Percentiles rank a stretch among this genome's conserved stretches.
phyloP scores from a whole-genome alignment of 768 basidiomycete species.

The Boletus sensibilis region DNA sequence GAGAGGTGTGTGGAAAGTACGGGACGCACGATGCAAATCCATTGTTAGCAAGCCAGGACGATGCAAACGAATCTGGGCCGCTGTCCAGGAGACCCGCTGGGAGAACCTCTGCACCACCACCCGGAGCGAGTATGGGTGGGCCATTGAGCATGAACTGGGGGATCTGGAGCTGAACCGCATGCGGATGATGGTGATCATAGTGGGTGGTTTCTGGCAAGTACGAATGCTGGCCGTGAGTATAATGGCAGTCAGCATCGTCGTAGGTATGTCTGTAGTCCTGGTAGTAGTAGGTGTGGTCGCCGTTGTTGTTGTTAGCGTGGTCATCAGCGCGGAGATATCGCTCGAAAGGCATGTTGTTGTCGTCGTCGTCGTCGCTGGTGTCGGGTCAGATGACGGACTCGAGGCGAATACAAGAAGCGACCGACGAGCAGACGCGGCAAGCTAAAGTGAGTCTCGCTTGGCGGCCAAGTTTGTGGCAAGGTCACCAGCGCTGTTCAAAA shows the following conservation, averaged over 20 bases:
- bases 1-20: neutral
- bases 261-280: conserved; percentile 12
- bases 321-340: conserved; percentile 37
- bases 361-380: conserved; percentile 1
- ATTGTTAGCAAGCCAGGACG: conserved; percentile 52
- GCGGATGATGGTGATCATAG: conserved; percentile 13
- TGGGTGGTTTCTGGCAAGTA: conserved; percentile 1
- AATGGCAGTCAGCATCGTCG: conserved; percentile 17
- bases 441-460: neutral
- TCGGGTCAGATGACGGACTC: neutral
- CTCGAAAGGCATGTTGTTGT: conserved; percentile 41
- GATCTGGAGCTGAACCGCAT: conserved; percentile 53
- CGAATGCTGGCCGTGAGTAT: neutral
- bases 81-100: conserved; percentile 41
- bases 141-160: conserved; percentile 62
- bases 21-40: conserved; percentile 37
- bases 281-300: conserved; percentile 9
- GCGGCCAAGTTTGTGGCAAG: neutral
- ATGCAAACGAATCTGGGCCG: conserved; percentile 27
- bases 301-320: neutral
- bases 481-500: neutral
- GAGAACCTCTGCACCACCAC: conserved; percentile 75
- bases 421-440: neutral
- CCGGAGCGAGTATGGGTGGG: conserved; percentile 61
- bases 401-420: neutral